A percentile compares a stretch with the other conserved stretches of the same genome.
These are phyloP conservation scores for Tolypocladium ophioglossoides DNA, from an alignment of 2,329 filamentous ascomycete species.

Conservation along the genomic window DNA sequence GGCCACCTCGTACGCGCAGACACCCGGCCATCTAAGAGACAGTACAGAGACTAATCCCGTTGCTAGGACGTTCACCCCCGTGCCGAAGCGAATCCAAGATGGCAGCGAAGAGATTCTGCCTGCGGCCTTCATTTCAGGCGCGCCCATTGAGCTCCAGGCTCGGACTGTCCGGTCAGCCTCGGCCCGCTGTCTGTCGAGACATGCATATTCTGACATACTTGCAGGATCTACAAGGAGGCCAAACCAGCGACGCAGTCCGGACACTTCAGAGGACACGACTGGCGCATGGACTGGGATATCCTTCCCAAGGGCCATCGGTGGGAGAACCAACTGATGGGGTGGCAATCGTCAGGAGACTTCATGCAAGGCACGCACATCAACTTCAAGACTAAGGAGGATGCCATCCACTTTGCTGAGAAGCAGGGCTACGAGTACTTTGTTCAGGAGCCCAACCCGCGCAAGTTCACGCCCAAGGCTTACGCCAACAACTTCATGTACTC, in stretches of 20 bases:
- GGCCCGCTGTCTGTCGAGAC: neutral
- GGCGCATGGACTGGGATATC: conserved; percentile 99
- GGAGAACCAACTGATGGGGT: conserved; percentile 98
- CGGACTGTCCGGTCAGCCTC: conserved; percentile 74
- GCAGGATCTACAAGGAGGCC: conserved; percentile 79
- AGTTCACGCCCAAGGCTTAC: conserved; percentile 84
- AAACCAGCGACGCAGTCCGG: conserved; percentile 98
- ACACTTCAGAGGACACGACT: conserved; percentile 70
- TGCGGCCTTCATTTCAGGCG: conserved; percentile 81
- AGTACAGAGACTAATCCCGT: neutral
- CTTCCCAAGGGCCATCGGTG: conserved; percentile 86
- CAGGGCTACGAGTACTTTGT: conserved; percentile 99
- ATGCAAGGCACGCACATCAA: conserved; percentile 90
- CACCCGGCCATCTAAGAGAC: neutral
- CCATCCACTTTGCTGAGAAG: conserved; percentile 92
- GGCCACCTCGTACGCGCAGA: conserved; percentile 64
- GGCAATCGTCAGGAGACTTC: conserved; percentile 89
- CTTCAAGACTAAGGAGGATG: conserved; percentile 91
- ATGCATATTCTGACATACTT: neutral
- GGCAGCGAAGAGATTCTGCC: conserved; percentile 76
- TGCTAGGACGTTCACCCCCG: conserved; percentile 73
- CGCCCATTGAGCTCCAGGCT: conserved; percentile 86
- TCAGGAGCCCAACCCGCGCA: conserved; percentile 86
- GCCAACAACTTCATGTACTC: conserved; percentile 92
- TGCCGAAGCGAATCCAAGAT: conserved; percentile 82